A percentile compares a stretch with the other conserved stretches of the same genome.
Evolutionary conservation across 306 rosid species (phyloP).

Genomic region (Ziziphus jujuba): DNA sequence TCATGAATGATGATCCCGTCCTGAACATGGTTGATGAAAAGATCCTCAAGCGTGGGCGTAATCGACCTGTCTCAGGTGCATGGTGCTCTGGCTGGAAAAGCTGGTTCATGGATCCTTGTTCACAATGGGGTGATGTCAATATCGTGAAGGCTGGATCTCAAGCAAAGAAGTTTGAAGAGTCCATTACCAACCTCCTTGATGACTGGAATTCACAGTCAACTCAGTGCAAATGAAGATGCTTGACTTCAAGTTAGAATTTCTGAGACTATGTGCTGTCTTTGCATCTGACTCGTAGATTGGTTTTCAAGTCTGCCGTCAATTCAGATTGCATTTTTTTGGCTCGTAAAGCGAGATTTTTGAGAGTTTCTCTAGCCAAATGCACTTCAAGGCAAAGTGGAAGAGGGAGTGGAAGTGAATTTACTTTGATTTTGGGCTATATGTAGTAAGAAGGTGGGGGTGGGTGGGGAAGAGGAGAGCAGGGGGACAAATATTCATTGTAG

Average conservation of each 20-base stretch:
- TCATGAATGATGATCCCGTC: no score
- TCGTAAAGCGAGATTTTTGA: slow-evolving; percentile 29
- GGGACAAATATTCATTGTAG: no score
- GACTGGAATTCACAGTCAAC: slow-evolving; percentile 65
- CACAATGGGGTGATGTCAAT: slow-evolving; percentile 83
- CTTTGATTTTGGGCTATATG: slow-evolving; percentile 32
- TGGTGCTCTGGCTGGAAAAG: slow-evolving; percentile 78
- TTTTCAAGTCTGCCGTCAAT: slow-evolving; percentile 26
- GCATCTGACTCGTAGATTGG: slow-evolving; percentile 23
- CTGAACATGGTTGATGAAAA: no score
- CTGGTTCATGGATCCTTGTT: slow-evolving; percentile 89
- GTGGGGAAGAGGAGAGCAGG: no score
- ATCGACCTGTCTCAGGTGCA: slow-evolving; percentile 62
- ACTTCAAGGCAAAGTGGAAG: slow-evolving; percentile 30
- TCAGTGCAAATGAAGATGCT: slow-evolving; percentile 59
- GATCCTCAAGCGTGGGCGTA: slow-evolving; percentile 52
- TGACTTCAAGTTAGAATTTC: slow-evolving; percentile 20
- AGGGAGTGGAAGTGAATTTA: slow-evolving; percentile 29
- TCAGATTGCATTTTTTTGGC: slow-evolving; percentile 45
- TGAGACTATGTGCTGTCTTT: slow-evolving; percentile 30
- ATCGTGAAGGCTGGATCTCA: slow-evolving; percentile 67
- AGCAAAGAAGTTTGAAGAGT: slow-evolving; percentile 71
- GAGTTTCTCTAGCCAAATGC: slow-evolving; percentile 25
- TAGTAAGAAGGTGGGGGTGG: no score
- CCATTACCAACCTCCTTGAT: slow-evolving; percentile 66